Base-by-base conservation (phyloP, 208 protist species). In the Trypanosoma lewisi region DNA sequence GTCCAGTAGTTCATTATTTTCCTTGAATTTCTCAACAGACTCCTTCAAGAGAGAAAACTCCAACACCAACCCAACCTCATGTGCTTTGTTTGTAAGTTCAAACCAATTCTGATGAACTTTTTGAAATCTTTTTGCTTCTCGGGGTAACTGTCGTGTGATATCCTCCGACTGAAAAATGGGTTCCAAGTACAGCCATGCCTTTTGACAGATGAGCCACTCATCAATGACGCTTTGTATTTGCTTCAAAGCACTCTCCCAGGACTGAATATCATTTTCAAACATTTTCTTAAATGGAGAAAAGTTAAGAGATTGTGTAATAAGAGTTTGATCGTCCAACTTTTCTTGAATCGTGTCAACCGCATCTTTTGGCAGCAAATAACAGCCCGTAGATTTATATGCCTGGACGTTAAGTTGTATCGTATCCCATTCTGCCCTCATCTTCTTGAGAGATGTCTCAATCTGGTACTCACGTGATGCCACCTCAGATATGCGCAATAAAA, bases 241-340 rank as follows among this genome's bases (percentile, higher is more conserved):
- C 62, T 89, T 89, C 23, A 99, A 78, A 44, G 87, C 87, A 11
- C 61, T 59, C 62, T 98, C 97, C 96, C 96, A 98, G 17, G 75
- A 66, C 4, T 39, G 58, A 63, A 98, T 97, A 42, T 96, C 82
- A 21, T 85, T 81, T 77, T 98, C 96, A 71, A 98, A 98, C 41
- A 97, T 90, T 76, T 98, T 97, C 63, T 98, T 98, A 86, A 98
- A 99, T 9, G 96, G 93, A 16, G 96, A 98, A 63, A 98, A 98
- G 48, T 67, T 61, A 63, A 99, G 94, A 4, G 92, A 85, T 80
- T 99, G 98, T 9, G 97, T 98, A 31, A 93, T 89, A 28, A 98
- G 83, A 73, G 94, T 97, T 67, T 98, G 97, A 64, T 98, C 96
- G 68, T 98, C 94, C 5, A 99, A 78, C 71, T 87, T 85, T 76